Percentiles rank a stretch among this genome's conserved stretches.
Conservation (phyloP, 495 filamentous ascomycete species). For the Astrocystis sublimbata region DNA sequence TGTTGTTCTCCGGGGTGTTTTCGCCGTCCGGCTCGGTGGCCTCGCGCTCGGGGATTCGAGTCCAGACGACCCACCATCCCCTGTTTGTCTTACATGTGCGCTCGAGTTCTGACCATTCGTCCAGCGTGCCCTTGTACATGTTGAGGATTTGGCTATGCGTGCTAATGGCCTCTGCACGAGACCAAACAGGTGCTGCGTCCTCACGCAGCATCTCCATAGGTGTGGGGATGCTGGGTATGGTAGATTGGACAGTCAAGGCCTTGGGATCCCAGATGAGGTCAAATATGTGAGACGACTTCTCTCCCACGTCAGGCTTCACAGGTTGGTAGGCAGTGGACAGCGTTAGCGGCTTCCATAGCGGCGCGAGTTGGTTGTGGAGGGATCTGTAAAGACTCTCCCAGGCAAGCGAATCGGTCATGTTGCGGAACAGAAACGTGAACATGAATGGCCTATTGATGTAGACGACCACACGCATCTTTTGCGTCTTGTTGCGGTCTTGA, state of each 20-base stretch:
- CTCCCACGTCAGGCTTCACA: constrained; percentile 41
- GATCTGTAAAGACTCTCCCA: constrained; percentile 73
- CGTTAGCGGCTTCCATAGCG: constrained; percentile 71
- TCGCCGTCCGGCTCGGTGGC: constrained; percentile 1
- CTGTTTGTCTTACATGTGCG: constrained; percentile 87
- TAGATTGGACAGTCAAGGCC: constrained; percentile 74
- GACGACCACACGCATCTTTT: constrained; percentile 70
- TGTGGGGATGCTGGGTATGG: constrained; percentile 87
- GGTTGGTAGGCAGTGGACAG: constrained; percentile 61
- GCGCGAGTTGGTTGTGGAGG: constrained; percentile 77
- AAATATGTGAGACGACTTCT: constrained; percentile 60
- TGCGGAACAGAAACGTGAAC: constrained; percentile 84
- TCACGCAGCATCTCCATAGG: constrained; percentile 38
- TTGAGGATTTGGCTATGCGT: constrained; percentile 83
- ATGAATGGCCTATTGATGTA: constrained; percentile 81
- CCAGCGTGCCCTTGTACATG: constrained; percentile 66
- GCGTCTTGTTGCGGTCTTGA: constrained; percentile 52
- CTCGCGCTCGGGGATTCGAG: constrained; percentile 58
- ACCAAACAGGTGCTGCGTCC: constrained; percentile 54
- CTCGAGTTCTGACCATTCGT: constrained; percentile 65
- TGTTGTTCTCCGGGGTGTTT: not conserved
- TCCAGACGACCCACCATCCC: constrained; percentile 98
- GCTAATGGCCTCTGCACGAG: constrained; percentile 84
- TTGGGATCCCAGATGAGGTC: constrained; percentile 85
- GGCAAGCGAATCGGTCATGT: constrained; percentile 64